Evolutionary conservation across 2,329 filamentous ascomycete genomes (phyloP).

Genomic region (Colletotrichum australisinense): DNA sequence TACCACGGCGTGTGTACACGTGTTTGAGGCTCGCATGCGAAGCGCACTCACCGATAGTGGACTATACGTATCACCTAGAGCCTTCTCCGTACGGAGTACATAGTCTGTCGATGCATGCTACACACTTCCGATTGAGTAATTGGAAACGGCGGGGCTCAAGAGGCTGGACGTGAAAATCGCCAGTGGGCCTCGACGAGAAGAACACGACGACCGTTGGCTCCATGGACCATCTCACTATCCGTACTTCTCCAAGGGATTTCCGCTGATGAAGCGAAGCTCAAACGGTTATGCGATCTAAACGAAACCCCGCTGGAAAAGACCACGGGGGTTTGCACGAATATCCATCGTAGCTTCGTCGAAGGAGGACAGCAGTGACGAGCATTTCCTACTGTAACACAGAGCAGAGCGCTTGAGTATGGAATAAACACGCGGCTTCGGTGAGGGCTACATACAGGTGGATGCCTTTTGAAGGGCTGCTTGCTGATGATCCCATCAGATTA

Average conservation of each 20-base stretch:
- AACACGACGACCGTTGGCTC: neutral
- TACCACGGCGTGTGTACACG: neutral
- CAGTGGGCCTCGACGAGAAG: slow-evolving; percentile 3
- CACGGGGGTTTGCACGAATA: neutral
- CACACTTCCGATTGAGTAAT: neutral
- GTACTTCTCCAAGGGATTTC: neutral
- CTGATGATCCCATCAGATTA: slow-evolving; percentile 17
- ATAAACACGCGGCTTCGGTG: slow-evolving; percentile 8
- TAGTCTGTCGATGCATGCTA: slow-evolving; percentile 20
- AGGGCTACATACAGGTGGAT: slow-evolving; percentile 12
- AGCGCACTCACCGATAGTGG: slow-evolving; percentile 4
- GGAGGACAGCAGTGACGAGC: neutral
- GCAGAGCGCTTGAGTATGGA: neutral
- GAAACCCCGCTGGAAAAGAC: slow-evolving; percentile 19
- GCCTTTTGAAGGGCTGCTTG: neutral
- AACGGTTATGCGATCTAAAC: slow-evolving; percentile 12
- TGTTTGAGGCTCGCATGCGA: slow-evolving; percentile 1
- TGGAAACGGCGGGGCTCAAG: neutral
- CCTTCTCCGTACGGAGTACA: neutral
- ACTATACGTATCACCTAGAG: neutral
- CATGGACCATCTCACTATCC: neutral
- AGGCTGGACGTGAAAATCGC: neutral
- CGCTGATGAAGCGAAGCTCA: slow-evolving; percentile 1
- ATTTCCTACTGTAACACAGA: neutral
- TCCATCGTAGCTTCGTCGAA: slow-evolving; percentile 9